Base-by-base conservation (phyloP, 345 rosid species). In the Carallia brachiata region DNA sequence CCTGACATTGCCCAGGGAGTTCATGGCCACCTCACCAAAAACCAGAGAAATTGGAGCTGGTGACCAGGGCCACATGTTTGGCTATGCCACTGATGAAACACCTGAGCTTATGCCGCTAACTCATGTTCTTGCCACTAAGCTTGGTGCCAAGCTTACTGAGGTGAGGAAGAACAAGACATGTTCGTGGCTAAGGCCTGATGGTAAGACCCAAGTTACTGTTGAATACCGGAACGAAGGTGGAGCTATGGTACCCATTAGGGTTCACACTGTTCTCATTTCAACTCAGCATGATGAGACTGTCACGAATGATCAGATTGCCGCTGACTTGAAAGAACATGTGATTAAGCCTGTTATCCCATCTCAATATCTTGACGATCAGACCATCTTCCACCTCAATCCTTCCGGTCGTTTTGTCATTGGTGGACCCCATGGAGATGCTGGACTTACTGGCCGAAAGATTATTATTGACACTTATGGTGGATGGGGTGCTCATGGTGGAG, bases 21-120 rank as follows among this genome's bases (percentile, higher is more conserved):
- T 67, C 96, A 90, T 37, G 96, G 96, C 5, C 96, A 86, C 67
- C 83, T 90, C 50, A 80, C 86, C 66, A 90, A 90, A 88, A 85
- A 70, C 92, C 96, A 23, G 93, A 90, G 75, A 89, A n/a, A 89
- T 89, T 54, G 96, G 96, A 36, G 96, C 96, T 69, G 96, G 96
- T 68, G 96, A 89, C 65, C 92, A 89, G 52, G 94, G 91, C 5
- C 94, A 89, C 72, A 89, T 89, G 92, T 89, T 89, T 53, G 92
- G 96, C 3, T 89, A 89, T 62, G 95, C 94, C n/a, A 82, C 94
- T 0, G 91, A 89, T 70, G 91, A 89, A 66, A 89, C 94, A 4
- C 86, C 90, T 10, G 95, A 89, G 80, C 73, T 87, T 6, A 87
- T 89, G 96, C 96, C 92, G 0, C 72, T 89, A 71, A 89, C 96